Percentiles rank a stretch among this genome's conserved stretches.
Evolutionary conservation across 2,329 filamentous ascomycete genomes (phyloP).

Genomic region (Penicillium sp.): DNA sequence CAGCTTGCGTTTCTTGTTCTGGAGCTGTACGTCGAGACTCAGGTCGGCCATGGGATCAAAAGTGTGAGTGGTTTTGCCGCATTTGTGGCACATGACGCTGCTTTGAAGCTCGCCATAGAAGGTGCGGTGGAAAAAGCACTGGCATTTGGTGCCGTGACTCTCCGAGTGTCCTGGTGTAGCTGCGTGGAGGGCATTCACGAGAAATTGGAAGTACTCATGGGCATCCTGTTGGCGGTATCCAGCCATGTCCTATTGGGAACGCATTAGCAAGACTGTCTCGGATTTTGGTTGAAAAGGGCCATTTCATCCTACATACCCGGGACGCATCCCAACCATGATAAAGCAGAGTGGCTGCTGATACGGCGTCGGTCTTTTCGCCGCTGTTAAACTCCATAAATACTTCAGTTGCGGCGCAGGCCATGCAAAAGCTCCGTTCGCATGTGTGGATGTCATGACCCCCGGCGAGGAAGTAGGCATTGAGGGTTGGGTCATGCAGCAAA

Average conservation of each 20-base stretch:
- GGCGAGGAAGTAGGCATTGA: slow-evolving; percentile 87
- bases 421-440: slow-evolving; percentile 58
- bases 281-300: neutral
- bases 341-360: slow-evolving; percentile 85
- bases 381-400: slow-evolving; percentile 65
- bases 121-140: slow-evolving; percentile 89
- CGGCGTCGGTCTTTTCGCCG: slow-evolving; percentile 73
- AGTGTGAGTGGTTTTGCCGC: slow-evolving; percentile 76
- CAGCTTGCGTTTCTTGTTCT: slow-evolving; percentile 55
- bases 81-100: slow-evolving; percentile 87
- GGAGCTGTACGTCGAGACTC: slow-evolving; percentile 80
- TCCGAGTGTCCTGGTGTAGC: slow-evolving; percentile 71
- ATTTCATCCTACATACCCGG: slow-evolving; percentile 10
- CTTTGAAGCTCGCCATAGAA: slow-evolving; percentile 92
- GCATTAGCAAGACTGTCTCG: slow-evolving; percentile 3
- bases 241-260: slow-evolving; percentile 61
- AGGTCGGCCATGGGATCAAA: slow-evolving; percentile 90
- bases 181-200: slow-evolving; percentile 87
- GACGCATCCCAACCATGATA: slow-evolving; percentile 58
- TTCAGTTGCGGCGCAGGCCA: slow-evolving; percentile 62
- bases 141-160: slow-evolving; percentile 59
- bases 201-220: slow-evolving; percentile 94
- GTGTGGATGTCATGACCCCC: slow-evolving; percentile 81
- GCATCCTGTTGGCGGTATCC: slow-evolving; percentile 96
- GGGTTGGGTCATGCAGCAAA: slow-evolving; percentile 87